These are phyloP conservation scores for Pleoardoris graminearum DNA, from an alignment of 2,329 filamentous ascomycete genomes.

Conservation along the genomic window DNA sequence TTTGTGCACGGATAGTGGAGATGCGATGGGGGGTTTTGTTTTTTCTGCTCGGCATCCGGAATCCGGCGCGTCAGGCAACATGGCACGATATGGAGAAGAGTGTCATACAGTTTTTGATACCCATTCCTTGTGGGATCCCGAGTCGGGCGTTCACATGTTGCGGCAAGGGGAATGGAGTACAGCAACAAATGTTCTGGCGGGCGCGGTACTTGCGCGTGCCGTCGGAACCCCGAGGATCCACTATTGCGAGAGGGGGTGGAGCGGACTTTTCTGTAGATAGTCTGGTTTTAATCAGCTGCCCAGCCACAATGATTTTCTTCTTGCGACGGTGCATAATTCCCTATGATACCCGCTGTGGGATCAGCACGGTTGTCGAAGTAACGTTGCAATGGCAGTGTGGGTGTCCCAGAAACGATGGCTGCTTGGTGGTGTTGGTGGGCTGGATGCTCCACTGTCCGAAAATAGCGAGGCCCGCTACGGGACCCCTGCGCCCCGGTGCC, in stretches of 20 bases:
- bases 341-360: neutral
- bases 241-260: slow-evolving; percentile 1
- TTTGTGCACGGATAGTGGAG: neutral
- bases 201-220: neutral
- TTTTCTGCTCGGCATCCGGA: slow-evolving; percentile 5
- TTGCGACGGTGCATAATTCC: too few relatives aligned
- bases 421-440: neutral
- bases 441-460: slow-evolving; percentile 2
- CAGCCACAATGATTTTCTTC: slow-evolving; percentile 7
- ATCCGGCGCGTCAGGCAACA: neutral
- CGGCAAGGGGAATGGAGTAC: neutral
- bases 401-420: neutral
- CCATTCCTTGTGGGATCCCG: neutral
- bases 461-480: slow-evolving; percentile 3
- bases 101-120: slow-evolving; percentile 7
- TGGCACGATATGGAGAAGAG: neutral
- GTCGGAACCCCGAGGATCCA: neutral
- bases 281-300: neutral
- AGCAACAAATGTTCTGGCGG: neutral
- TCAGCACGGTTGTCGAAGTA: neutral
- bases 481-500: slow-evolving; percentile 6
- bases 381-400: neutral
- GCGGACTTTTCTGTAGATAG: slow-evolving; percentile 3
- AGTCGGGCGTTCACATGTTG: neutral
- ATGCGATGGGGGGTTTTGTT: neutral